A percentile compares a stretch with the other conserved stretches of the same genome.
phyloP scores from a whole-genome alignment of 75 land plant genomes.

The Pinus albicaulis region DNA sequence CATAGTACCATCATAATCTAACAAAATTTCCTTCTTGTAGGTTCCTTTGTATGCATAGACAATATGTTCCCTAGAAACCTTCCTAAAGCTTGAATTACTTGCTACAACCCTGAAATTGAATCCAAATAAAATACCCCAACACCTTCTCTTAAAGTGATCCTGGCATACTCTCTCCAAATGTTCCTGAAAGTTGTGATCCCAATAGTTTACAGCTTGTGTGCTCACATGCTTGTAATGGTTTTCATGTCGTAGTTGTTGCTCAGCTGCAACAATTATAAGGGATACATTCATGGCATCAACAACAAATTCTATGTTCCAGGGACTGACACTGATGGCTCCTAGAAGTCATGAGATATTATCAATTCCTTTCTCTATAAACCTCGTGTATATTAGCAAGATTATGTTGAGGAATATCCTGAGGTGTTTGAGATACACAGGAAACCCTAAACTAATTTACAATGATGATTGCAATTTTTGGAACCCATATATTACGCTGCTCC shows the following conservation, averaged over 20 bases:
- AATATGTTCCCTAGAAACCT: constrained; percentile 39
- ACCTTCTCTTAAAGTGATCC: constrained; percentile 53
- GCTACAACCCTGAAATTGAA: constrained; percentile 57
- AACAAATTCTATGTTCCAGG: constrained; percentile 76
- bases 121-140: constrained; percentile 73
- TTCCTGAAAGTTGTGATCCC: constrained; percentile 63
- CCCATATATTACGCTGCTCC: no score
- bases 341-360: no score
- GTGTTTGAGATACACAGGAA: no score
- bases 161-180: constrained; percentile 66
- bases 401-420: no score
- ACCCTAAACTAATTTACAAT: no score
- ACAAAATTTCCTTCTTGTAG: constrained; percentile 52
- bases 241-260: no score
- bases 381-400: no score
- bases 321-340: constrained; percentile 72
- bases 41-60: constrained; percentile 47
- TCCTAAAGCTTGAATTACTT: constrained; percentile 57
- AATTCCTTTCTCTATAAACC: no score
- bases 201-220: constrained; percentile 69
- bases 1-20: constrained; percentile 86
- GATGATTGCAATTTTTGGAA: no score
- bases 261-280: constrained; percentile 38
- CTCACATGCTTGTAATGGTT: no score
- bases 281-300: constrained; percentile 45